Base-by-base conservation (phyloP, 495 filamentous ascomycete genomes). In the Lasiosphaeriaceae sp. region DNA sequence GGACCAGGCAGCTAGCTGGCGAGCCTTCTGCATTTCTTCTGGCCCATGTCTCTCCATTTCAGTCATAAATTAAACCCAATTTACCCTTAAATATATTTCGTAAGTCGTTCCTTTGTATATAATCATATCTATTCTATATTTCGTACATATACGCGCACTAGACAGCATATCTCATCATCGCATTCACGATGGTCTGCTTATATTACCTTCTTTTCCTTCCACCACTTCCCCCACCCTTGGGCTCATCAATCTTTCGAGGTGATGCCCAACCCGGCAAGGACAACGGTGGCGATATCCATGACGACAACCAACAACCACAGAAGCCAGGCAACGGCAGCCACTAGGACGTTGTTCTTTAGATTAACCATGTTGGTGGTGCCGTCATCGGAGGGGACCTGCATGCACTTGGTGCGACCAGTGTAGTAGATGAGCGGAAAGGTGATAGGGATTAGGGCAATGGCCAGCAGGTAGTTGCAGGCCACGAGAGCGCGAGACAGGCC, bases 391-490 rank as follows among this genome's bases (percentile, higher is more conserved):
- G 60, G 50, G 7, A 80, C 77, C 49, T 56, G 69, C 78, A 81
- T 81, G 51, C 74, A 77, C 58, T 69, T 67, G 6, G 61, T 46
- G 1, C 66, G 60, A 50, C 71, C 69, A 5, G 77, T 79, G 51
- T 76, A 80, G 47, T 64, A 80, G 19, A 81, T 65, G 57, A 81
- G 58, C 26, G 78, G 78, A 35, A 75, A 75, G 11, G 67, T 74
- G 21, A 77, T 62, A 51, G 79, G 71, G 16, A 76, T 71, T 41
- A 81, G 62, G 14, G 74, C 71, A 11, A 79, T 68, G 52, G 71
- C 71, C 21, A 81, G 59, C 17, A 72, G 66, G 26, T 79, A 72
- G 56, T 81, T 77, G 39, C 58, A 69, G 1, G 65, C 77, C 20
- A 75, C 65, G 16, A 81, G 60, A 41, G 78, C 75, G 2, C 57